Base-by-base conservation (phyloP, 2,329 filamentous ascomycete species). In the Fusarium equiseti region DNA sequence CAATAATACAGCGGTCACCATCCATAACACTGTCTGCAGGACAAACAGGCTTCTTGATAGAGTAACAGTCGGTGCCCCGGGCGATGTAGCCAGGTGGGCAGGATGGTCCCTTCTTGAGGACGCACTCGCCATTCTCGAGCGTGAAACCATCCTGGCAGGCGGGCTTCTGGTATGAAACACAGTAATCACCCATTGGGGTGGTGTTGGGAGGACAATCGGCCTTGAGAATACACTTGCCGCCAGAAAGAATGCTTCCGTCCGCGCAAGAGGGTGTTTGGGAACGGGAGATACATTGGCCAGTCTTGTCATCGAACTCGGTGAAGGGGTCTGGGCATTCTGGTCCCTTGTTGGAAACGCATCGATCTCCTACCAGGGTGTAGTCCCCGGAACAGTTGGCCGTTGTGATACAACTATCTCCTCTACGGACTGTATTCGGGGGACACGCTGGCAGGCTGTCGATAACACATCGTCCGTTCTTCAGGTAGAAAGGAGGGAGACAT, bases 151-250 rank as follows among this genome's bases (percentile, higher is more conserved):
- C 27, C 2, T 12, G 16, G 1, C 52, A 55, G 8, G 11, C 11
- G 0, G 52, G 52, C 11, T 45, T 55, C 7, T 45, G 52, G 27
- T 55, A 55, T 32, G 27, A 35, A 20, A 55, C 52, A 55, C 52
- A 55, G 40, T 55, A 55, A 20, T 45, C 52, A 3, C 52, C 40
- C 52, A 55, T 55, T 8, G 52, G 52, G 12, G 15, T 55, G 27
- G 15, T 18, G 40, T 45, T 32, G 15, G 40, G 52, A 32, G 52
- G 52, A 5, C 52, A 55, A 20, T 55, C 27, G 1, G 52, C 52
- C 44, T 7, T 27, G 10, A 45, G 5, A 35, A 35, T 3, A 3
- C 52, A 55, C 20, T 55, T 55, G 15, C 52, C 52, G 2, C 44
- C 44, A 10, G 16, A 13, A 3, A 54, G 38, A 44, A 24, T 20